These are phyloP conservation scores for Chaetomium sp. DNA, from an alignment of 2,329 filamentous ascomycete species.

Conservation along the genomic window DNA sequence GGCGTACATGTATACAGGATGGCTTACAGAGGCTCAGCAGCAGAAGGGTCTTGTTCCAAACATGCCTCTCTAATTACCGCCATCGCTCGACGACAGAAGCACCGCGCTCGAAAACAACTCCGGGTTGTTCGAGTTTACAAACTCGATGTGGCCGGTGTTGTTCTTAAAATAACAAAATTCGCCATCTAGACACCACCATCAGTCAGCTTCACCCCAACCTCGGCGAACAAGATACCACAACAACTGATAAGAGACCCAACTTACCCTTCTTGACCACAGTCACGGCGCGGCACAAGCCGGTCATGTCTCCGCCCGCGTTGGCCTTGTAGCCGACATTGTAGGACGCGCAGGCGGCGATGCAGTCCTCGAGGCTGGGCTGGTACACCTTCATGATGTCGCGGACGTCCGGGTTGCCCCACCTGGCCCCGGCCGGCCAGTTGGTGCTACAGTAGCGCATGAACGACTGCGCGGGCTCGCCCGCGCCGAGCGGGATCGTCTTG, in stretches of 20 bases:
- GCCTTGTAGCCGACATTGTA: constrained; percentile 22
- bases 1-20: no score
- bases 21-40: no score
- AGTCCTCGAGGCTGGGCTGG: constrained; percentile 30
- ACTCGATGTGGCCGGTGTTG: constrained; percentile 27
- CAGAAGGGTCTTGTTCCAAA: no score
- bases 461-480: constrained; percentile 4
- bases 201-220: background rate
- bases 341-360: constrained; percentile 30
- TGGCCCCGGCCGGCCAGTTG: constrained; percentile 28
- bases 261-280: constrained; percentile 30
- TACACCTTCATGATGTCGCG: constrained; percentile 32
- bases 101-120: no score
- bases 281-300: constrained; percentile 7
- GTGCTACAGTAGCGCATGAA: constrained; percentile 30
- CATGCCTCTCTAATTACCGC: no score
- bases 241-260: constrained; percentile 4
- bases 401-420: constrained; percentile 26
- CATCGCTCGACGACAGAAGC: no score
- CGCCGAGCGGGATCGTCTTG: background rate
- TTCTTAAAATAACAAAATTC: constrained; percentile 35
- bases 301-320: background rate
- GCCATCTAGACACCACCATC: constrained; percentile 17
- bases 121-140: no score
- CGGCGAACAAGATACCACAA: background rate